Evolutionary conservation across 2,329 filamentous ascomycete species (phyloP).

Genomic region (Aspergillus quadrilineatus): DNA sequence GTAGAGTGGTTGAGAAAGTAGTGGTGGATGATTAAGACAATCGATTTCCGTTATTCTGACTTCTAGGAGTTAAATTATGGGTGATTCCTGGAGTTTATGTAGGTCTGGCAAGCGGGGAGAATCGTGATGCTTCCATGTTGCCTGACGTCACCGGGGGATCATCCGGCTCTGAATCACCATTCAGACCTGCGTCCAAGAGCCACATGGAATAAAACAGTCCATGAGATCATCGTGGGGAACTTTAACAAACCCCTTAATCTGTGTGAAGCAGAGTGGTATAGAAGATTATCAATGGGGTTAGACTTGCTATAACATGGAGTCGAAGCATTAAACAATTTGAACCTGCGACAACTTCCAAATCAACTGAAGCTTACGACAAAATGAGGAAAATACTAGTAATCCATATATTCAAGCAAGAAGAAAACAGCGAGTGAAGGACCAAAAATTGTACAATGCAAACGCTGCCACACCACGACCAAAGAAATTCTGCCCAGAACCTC

Average conservation of each 20-base stretch:
- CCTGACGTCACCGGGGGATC: conserved; percentile 15
- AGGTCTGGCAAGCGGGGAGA: background rate
- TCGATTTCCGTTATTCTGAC: background rate
- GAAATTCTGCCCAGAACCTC: conserved; percentile 26
- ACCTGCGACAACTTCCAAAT: background rate
- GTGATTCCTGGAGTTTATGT: background rate
- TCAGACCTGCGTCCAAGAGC: background rate
- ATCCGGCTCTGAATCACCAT: conserved; percentile 1
- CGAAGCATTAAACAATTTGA: background rate
- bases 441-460: conserved; percentile 1
- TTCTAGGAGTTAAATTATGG: background rate
- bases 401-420: background rate
- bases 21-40: background rate
- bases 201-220: background rate
- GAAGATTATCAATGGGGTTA: background rate
- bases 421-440: background rate
- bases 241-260: background rate
- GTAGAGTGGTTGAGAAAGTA: background rate
- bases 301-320: background rate
- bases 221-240: conserved; percentile 19
- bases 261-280: background rate
- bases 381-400: background rate
- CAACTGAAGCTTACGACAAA: background rate
- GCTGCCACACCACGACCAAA: conserved; percentile 26
- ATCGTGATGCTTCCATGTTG: background rate